Base-by-base conservation (phyloP, 768 basidiomycete species). In the Cantharellus cinnabarinus region DNA sequence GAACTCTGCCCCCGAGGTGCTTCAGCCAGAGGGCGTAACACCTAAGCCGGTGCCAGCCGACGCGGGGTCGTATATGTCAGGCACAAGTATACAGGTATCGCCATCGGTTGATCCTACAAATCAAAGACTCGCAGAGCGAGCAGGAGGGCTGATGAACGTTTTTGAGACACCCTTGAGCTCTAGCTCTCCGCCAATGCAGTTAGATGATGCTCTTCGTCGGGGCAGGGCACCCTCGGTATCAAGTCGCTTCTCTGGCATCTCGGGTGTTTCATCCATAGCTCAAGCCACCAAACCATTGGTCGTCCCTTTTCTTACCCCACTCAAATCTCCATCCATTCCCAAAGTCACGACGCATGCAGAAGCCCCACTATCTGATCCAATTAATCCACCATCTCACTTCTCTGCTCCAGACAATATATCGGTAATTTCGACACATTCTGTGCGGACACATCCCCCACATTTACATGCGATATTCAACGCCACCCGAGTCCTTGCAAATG, bases 401-500 rank as follows among this genome's bases (percentile, higher is more conserved):
- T 3, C 59, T 65, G 3, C 60, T 58, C 52, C 59, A 51, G 34
- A 56, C 57, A 15, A 55, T 35, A 38, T 58, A 41, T 59, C 63
- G 48, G 58, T 61, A 14, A n/a, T 42, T 2, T 57, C 58, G 29
- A 41, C 60, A 5, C 37, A 58, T 7, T 55, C 56, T 4, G 42
- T 56, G 5, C 51, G 40, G 3, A 34, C 59, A 3, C 59, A 62
- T n/a, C 61, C 64, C 37, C 57, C 58, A 15, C 64, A 64, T 51
- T 37, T 90, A 2, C 78, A 79, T 3, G 88, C 88, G 1, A 87
- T 90, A 58, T 77, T 78, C 15, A 81, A 89, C 58, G 86, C 88
- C 1, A 89, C 83, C 1, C 79, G 88, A 2, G 82, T 89, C n/a
- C 89, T 90, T 86, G 84, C 84, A 0, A 75, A 79, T 2, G 85